Evolutionary conservation across 495 filamentous ascomycete genomes (phyloP).

Genomic region (Hyaloscypha variabilis): DNA sequence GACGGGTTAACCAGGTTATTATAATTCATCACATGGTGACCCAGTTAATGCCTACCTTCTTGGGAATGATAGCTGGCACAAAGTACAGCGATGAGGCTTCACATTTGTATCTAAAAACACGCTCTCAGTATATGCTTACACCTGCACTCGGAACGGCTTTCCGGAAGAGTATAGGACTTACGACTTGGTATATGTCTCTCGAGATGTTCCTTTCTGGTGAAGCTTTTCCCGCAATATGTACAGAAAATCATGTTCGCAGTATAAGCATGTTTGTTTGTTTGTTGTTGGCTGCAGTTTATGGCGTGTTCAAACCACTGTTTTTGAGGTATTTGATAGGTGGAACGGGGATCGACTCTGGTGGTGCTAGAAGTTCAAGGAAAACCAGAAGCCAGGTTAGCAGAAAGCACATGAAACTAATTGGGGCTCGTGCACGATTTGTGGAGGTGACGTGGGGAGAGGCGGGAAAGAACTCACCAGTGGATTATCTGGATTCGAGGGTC

Average conservation of each 20-base stretch:
- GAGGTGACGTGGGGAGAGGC: too few species aligned
- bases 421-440: too few species aligned
- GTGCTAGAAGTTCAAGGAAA: too few species aligned
- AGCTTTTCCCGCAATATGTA: constrained; percentile 64
- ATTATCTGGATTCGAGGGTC: too few species aligned
- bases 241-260: constrained; percentile 48
- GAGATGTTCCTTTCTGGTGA: constrained; percentile 68
- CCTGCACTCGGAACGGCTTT: not conserved
- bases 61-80: constrained; percentile 62
- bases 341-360: too few species aligned
- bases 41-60: constrained; percentile 46
- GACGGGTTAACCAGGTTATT: not conserved
- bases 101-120: constrained; percentile 59
- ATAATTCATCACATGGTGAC: not conserved
- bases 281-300: too few species aligned
- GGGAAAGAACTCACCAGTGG: too few species aligned
- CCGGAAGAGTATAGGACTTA: constrained; percentile 38
- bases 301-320: too few species aligned
- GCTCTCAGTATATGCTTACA: not conserved
- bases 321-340: too few species aligned
- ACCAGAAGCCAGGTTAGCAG: too few species aligned
- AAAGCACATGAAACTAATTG: too few species aligned
- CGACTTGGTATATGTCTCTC: constrained; percentile 64
- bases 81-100: constrained; percentile 62
- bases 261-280: too few species aligned